Evolutionary conservation across 148 eudicot genomes (phyloP).

Genomic region (Spergularia marina): DNA sequence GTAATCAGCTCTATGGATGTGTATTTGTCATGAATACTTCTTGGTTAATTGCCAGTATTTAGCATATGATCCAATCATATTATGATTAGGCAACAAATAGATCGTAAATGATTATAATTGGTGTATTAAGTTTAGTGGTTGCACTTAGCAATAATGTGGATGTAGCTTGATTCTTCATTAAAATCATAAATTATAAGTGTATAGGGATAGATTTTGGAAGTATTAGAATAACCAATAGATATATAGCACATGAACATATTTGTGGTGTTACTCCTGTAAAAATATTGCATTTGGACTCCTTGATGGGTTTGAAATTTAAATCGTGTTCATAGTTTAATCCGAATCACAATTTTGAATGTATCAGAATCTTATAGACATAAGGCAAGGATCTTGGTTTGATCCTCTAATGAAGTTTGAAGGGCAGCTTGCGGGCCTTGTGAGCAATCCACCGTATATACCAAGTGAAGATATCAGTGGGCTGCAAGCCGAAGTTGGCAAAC

Average conservation of each 20-base stretch:
- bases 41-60: too few relatives aligned
- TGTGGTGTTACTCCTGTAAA: too few relatives aligned
- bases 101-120: too few relatives aligned
- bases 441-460: constrained; percentile 97
- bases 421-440: constrained; percentile 67
- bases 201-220: not conserved
- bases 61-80: too few relatives aligned
- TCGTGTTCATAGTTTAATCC: not conserved
- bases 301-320: too few relatives aligned
- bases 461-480: constrained; percentile 63
- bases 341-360: not conserved
- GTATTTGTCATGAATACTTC: too few relatives aligned
- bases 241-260: too few relatives aligned
- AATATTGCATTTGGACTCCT: too few relatives aligned
- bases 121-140: too few relatives aligned
- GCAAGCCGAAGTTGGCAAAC: constrained; percentile 84
- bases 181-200: not conserved
- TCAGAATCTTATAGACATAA: constrained; percentile 58
- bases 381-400: constrained; percentile 87
- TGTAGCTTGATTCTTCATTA: not conserved
- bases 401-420: constrained; percentile 66
- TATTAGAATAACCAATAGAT: not conserved
- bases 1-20: too few relatives aligned
- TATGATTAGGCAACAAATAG: too few relatives aligned
- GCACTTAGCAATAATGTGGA: not conserved